Percentiles rank a stretch among this genome's conserved stretches.
Conservation (phyloP, 129 eudicot genomes). For the Lactuca sativa region DNA sequence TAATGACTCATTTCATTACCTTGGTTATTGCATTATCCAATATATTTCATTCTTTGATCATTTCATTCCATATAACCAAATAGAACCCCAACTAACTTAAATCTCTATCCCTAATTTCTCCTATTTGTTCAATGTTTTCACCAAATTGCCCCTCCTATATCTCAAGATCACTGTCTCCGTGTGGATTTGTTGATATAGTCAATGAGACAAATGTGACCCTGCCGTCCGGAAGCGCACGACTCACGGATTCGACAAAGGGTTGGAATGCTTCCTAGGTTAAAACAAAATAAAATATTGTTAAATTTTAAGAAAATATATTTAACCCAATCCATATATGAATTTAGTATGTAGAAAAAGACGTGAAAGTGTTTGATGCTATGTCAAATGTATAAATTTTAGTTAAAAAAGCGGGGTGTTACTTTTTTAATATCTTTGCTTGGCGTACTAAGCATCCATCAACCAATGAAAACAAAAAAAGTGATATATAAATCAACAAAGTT, state of each 20-base stretch:
- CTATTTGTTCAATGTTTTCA: background rate
- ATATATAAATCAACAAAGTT: background rate
- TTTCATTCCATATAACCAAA: too few species aligned
- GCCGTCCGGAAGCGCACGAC: constrained; percentile 12
- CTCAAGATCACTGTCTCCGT: background rate
- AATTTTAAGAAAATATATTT: constrained; percentile 1
- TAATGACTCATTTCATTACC: too few species aligned
- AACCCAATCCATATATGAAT: constrained; percentile 3
- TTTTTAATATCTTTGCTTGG: constrained; percentile 4
- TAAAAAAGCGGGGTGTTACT: constrained; percentile 19
- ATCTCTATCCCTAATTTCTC: background rate
- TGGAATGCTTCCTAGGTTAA: constrained; percentile 14
- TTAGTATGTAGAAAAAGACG: background rate
- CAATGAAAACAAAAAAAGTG: constrained; percentile 10
- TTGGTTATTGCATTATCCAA: too few species aligned
- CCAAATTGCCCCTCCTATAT: background rate
- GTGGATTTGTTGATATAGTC: constrained; percentile 5
- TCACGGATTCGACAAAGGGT: background rate
- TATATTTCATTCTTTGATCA: too few species aligned
- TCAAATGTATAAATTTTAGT: constrained; percentile 12
- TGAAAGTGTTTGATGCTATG: constrained; percentile 8
- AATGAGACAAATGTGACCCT: constrained; percentile 9
- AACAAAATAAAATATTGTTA: constrained; percentile 10
- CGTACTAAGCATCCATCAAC: constrained; percentile 5
- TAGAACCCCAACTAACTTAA: background rate